These are phyloP conservation scores for Aspergillus phoenicis DNA, from an alignment of 2,329 filamentous ascomycete genomes.

Conservation along the genomic window DNA sequence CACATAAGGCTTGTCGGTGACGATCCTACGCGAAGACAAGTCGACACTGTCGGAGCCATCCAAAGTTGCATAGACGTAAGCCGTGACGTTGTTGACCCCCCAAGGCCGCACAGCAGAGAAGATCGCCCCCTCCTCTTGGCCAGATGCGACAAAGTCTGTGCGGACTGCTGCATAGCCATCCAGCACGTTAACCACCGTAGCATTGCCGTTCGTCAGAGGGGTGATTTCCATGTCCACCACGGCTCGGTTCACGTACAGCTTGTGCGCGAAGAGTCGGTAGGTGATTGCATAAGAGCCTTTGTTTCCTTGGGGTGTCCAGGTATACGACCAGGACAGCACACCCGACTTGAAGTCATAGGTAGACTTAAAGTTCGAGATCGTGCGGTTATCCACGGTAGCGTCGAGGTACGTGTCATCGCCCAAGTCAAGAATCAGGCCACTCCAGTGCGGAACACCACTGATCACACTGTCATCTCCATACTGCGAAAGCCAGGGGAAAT, in stretches of 20 bases:
- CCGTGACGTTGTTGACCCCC: constrained; percentile 64
- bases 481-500: constrained; percentile 69
- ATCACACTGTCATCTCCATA: constrained; percentile 73
- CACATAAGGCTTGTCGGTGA: constrained; percentile 53
- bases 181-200: constrained; percentile 66
- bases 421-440: constrained; percentile 60
- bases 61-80: constrained; percentile 57
- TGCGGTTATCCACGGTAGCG: constrained; percentile 60
- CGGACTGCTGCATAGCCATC: constrained; percentile 70
- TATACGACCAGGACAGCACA: constrained; percentile 65
- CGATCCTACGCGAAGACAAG: constrained; percentile 45
- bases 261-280: constrained; percentile 69
- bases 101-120: constrained; percentile 66
- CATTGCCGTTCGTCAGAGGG: constrained; percentile 55
- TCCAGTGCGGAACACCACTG: constrained; percentile 70
- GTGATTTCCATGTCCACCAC: constrained; percentile 63
- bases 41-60: constrained; percentile 44
- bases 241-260: constrained; percentile 63
- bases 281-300: constrained; percentile 58
- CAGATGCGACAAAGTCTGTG: constrained; percentile 61
- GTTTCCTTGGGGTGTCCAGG: constrained; percentile 60
- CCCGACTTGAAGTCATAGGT: constrained; percentile 66
- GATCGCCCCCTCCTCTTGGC: constrained; percentile 59
- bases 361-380: constrained; percentile 64
- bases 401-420: constrained; percentile 59